Conservation (phyloP, 2,329 filamentous ascomycete genomes). For the Leptographium wingfieldii region DNA sequence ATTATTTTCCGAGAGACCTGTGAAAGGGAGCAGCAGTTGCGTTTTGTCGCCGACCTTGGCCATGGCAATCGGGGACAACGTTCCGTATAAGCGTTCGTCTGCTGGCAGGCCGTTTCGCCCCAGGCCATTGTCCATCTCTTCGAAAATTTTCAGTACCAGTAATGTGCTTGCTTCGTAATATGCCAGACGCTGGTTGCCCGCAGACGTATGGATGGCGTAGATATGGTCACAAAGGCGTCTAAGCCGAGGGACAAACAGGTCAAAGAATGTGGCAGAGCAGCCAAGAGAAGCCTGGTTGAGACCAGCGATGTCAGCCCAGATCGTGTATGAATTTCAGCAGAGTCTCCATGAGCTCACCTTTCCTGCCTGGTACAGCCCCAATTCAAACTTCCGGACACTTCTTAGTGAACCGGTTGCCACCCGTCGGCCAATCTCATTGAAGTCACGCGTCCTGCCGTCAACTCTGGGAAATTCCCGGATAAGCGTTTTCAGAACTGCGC, state of each 20-base stretch:
- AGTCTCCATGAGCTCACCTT: constrained; percentile 26
- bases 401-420: constrained; percentile 23
- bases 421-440: constrained; percentile 24
- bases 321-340: background rate
- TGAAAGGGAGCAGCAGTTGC: background rate
- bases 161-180: constrained; percentile 30
- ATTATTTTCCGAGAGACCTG: background rate
- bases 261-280: constrained; percentile 22
- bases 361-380: constrained; percentile 37
- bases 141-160: constrained; percentile 23
- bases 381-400: constrained; percentile 34
- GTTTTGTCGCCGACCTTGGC: background rate
- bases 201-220: constrained; percentile 23
- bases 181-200: constrained; percentile 20
- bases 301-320: constrained; percentile 1
- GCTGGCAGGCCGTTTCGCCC: background rate
- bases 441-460: constrained; percentile 9
- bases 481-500: constrained; percentile 24
- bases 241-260: constrained; percentile 27
- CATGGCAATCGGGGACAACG: background rate
- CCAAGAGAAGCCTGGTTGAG: constrained; percentile 21
- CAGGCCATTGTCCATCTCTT: background rate
- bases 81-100: background rate
- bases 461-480: constrained; percentile 21
- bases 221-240: constrained; percentile 30